Conservation (phyloP, 441 rosid genomes). For the Manihot esculenta region DNA sequence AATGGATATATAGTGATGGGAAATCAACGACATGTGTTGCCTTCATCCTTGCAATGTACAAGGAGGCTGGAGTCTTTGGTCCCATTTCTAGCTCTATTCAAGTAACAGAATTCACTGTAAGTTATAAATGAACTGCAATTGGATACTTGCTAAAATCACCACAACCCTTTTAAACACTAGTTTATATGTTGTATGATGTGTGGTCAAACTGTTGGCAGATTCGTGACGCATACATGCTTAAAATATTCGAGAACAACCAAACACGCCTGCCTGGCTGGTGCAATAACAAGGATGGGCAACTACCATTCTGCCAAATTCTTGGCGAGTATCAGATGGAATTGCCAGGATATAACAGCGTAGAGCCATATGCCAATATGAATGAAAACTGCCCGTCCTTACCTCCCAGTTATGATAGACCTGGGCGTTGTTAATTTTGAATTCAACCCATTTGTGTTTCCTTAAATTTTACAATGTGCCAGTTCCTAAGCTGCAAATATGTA, state of each 20-base stretch:
- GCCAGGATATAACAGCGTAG: conserved; percentile 69
- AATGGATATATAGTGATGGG: conserved; percentile 94
- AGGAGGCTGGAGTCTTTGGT: conserved; percentile 82
- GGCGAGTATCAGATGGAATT: conserved; percentile 89
- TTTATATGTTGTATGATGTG: conserved; percentile 15
- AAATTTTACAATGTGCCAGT: conserved; percentile 10
- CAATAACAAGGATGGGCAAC: conserved; percentile 46
- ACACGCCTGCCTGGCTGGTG: conserved; percentile 85
- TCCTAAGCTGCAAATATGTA: conserved; percentile 8
- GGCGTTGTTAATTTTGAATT: conserved; percentile 43
- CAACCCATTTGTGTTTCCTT: conserved; percentile 15
- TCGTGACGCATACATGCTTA: conserved; percentile 82
- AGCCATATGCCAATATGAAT: conserved; percentile 85
- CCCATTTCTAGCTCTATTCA: conserved; percentile 66
- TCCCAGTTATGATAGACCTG: conserved; percentile 76
- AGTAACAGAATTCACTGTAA: conserved; percentile 93
- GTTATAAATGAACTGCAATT: conserved; percentile 19
- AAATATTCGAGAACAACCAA: conserved; percentile 67
- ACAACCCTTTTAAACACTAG: background rate
- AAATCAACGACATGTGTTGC: conserved; percentile 92
- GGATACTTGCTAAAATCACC: background rate
- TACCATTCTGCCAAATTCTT: conserved; percentile 80
- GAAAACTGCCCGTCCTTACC: conserved; percentile 93
- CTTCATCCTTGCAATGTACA: conserved; percentile 88
- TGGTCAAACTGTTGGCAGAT: conserved; percentile 40